A percentile compares a stretch with the other conserved stretches of the same genome.
phyloP scores from a whole-genome alignment of 176 grass and related monocot species.

The Carex myosuroides region DNA sequence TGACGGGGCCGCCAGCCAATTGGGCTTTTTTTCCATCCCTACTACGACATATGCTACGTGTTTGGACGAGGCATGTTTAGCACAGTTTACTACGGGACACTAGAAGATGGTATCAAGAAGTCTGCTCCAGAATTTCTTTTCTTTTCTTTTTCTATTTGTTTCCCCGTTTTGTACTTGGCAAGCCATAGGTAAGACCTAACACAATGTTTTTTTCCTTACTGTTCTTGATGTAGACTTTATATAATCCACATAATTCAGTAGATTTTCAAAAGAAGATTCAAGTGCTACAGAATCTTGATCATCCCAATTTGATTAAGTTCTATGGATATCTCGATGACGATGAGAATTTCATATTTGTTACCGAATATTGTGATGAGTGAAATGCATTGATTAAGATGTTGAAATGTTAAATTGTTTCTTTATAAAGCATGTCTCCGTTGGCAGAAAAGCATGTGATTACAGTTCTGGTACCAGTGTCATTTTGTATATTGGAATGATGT shows the following conservation, averaged over 20 bases:
- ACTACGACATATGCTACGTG: no score
- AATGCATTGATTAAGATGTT: no score
- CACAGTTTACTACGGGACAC: no score
- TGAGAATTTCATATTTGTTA: constrained; percentile 8
- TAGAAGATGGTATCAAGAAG: no score
- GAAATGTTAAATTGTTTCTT: no score
- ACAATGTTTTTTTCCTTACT: background rate
- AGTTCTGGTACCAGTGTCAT: no score
- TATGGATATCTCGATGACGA: background rate
- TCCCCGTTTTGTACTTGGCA: background rate
- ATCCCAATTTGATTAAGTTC: constrained; percentile 2
- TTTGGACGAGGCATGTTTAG: no score
- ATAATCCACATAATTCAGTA: constrained; percentile 3
- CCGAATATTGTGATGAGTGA: background rate
- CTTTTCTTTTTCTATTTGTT: background rate
- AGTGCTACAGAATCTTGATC: background rate
- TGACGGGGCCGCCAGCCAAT: no score
- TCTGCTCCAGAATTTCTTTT: background rate
- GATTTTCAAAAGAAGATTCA: constrained; percentile 9
- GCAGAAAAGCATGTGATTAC: no score
- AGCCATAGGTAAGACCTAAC: background rate
- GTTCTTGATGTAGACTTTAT: background rate
- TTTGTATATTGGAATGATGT: no score
- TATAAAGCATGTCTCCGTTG: no score
- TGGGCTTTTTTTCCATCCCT: no score